Percentiles rank a stretch among this genome's conserved stretches.
phyloP scores from a whole-genome alignment of 2,329 filamentous ascomycete species.

The Fusarium continuum region DNA sequence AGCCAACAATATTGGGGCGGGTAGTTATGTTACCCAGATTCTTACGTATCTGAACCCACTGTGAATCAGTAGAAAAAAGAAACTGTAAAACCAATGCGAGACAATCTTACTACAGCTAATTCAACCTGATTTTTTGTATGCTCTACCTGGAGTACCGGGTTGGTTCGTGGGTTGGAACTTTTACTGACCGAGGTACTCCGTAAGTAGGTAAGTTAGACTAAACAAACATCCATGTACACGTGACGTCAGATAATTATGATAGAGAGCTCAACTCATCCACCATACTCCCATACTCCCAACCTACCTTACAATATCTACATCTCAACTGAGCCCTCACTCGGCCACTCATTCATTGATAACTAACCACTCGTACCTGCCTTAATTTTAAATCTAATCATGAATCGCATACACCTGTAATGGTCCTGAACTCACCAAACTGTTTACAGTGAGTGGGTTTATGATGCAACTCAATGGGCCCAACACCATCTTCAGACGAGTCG shows the following conservation, averaged over 20 bases:
- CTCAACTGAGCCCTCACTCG: slow-evolving; percentile 9
- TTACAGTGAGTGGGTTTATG: slow-evolving; percentile 10
- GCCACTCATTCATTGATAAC: background rate
- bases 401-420: slow-evolving; percentile 1
- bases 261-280: background rate
- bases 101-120: background rate
- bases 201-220: background rate
- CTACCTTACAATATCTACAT: background rate
- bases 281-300: background rate
- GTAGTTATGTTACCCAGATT: background rate
- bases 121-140: background rate
- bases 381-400: background rate
- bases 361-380: background rate
- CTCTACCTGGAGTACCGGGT: background rate
- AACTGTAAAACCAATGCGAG: background rate
- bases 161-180: background rate
- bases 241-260: slow-evolving; percentile 38
- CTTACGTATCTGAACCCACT: background rate
- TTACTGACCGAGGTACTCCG: background rate
- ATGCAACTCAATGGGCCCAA: slow-evolving; percentile 45
- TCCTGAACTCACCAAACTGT: background rate
- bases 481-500: slow-evolving; percentile 45
- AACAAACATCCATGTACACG: slow-evolving; percentile 28
- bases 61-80: background rate
- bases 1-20: background rate